Percentiles rank a stretch among this genome's conserved stretches.
These are phyloP conservation scores for Ogataea nakhonphanomensis DNA, from an alignment of 805 yeast species.

Conservation along the genomic window DNA sequence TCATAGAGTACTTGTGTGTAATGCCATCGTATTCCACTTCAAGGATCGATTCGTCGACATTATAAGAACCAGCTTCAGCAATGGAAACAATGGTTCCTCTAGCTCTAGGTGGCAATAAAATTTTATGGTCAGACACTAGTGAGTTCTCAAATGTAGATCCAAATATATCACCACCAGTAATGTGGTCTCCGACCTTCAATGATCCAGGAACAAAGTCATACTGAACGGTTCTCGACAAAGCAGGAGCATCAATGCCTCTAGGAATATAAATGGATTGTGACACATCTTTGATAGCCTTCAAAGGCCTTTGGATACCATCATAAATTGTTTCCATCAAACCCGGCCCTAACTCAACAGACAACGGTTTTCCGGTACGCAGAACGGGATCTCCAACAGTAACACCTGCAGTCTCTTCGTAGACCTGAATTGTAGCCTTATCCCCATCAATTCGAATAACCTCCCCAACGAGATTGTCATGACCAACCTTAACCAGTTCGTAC, in stretches of 20 bases:
- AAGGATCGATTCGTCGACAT: constrained; percentile 81
- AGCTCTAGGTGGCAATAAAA: constrained; percentile 95
- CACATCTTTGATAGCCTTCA: constrained; percentile 82
- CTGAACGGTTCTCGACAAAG: constrained; percentile 75
- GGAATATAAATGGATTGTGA: constrained; percentile 96
- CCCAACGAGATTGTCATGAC: constrained; percentile 95
- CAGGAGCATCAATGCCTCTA: constrained; percentile 97
- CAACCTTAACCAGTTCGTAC: constrained; percentile 98
- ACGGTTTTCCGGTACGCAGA: constrained; percentile 96
- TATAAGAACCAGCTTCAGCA: constrained; percentile 88
- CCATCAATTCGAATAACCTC: constrained; percentile 96
- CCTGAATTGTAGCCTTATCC: constrained; percentile 98
- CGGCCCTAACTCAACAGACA: constrained; percentile 98
- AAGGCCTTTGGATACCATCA: constrained; percentile 99
- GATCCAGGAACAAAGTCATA: constrained; percentile 83
- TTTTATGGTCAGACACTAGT: constrained; percentile 86
- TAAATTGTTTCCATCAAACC: constrained; percentile 99
- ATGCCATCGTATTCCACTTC: constrained; percentile 95
- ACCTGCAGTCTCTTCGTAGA: constrained; percentile 99
- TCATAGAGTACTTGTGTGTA: constrained; percentile 79
- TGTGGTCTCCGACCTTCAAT: constrained; percentile 91
- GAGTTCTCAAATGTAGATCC: constrained; percentile 95
- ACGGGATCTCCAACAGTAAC: constrained; percentile 99
- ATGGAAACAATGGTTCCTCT: constrained; percentile 93
- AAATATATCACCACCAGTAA: constrained; percentile 96